Percentiles rank a stretch among this genome's conserved stretches.
Evolutionary conservation across 305 asterid genomes (phyloP).

Genomic region (Nicotiana rustica): DNA sequence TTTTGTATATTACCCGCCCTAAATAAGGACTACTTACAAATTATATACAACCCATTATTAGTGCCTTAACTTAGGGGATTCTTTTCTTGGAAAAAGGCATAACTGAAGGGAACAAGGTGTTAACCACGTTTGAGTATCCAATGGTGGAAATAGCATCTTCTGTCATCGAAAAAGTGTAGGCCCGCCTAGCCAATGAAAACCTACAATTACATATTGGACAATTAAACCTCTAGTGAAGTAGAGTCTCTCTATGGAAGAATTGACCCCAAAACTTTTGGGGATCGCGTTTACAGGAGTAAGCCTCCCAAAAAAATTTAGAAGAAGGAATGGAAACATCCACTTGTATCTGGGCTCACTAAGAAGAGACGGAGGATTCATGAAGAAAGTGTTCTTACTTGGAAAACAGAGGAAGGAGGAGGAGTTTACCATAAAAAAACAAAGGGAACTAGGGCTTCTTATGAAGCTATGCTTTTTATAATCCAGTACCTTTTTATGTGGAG

Average conservation of each 20-base stretch:
- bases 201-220: too few relatives aligned
- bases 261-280: conserved; percentile 80
- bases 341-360: conserved; percentile 54
- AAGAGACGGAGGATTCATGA: conserved; percentile 71
- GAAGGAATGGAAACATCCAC: conserved; percentile 64
- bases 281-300: conserved; percentile 72
- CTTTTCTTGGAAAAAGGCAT: too few relatives aligned
- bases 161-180: too few relatives aligned
- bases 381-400: too few relatives aligned
- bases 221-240: conserved; percentile 84
- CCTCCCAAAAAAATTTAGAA: conserved; percentile 81
- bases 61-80: too few relatives aligned
- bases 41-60: too few relatives aligned
- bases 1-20: too few relatives aligned
- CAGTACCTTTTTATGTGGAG: conserved; percentile 94
- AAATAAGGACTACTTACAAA: too few relatives aligned
- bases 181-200: too few relatives aligned
- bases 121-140: too few relatives aligned
- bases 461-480: conserved; percentile 82
- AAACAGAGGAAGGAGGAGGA: conserved; percentile 73
- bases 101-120: too few relatives aligned
- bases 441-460: conserved; percentile 41
- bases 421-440: conserved; percentile 91
- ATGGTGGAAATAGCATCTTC: too few relatives aligned
- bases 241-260: conserved; percentile 89